A percentile compares a stretch with the other conserved stretches of the same genome.
Evolutionary conservation across 805 yeast species (phyloP).

Genomic region (Cyberlindnera americana): DNA sequence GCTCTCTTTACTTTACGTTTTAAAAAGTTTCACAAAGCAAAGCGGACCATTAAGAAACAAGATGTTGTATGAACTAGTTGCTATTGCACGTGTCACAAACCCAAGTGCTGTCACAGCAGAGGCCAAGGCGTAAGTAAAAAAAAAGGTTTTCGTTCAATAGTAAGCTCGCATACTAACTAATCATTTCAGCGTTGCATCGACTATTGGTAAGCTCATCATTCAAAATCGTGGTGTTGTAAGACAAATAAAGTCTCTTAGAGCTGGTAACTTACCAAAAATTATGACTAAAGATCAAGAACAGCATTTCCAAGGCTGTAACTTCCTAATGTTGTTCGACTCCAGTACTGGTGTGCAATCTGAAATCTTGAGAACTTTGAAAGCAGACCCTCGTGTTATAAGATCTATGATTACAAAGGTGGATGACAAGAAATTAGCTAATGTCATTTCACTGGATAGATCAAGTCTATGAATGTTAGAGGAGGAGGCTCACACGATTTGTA

Average conservation of each 20-base stretch:
- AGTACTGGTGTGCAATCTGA: constrained; percentile 85
- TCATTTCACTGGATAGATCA: constrained; percentile 50
- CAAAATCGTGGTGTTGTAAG: constrained; percentile 94
- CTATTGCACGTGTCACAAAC: constrained; percentile 77
- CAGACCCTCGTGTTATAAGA: constrained; percentile 89
- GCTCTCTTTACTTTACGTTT: too few relatives aligned
- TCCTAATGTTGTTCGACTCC: constrained; percentile 81
- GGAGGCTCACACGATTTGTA: not conserved
- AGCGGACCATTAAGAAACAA: not conserved
- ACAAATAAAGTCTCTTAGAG: constrained; percentile 74
- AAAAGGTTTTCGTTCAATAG: too few relatives aligned
- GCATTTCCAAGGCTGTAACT: constrained; percentile 88
- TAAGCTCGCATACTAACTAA: constrained; percentile 8
- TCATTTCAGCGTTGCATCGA: constrained; percentile 38
- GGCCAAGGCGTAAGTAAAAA: constrained; percentile 52
- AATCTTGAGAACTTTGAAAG: constrained; percentile 70
- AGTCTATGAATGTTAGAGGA: not conserved
- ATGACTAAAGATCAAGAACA: constrained; percentile 82
- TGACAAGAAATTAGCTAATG: constrained; percentile 48
- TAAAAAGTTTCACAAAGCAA: not conserved
- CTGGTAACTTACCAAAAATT: constrained; percentile 73
- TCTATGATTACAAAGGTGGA: constrained; percentile 66
- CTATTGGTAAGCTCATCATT: constrained; percentile 78
- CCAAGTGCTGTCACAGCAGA: constrained; percentile 51
- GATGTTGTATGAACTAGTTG: constrained; percentile 89